Conservation (phyloP, 1,139 yeast genomes). For the Pichia sp. region DNA sequence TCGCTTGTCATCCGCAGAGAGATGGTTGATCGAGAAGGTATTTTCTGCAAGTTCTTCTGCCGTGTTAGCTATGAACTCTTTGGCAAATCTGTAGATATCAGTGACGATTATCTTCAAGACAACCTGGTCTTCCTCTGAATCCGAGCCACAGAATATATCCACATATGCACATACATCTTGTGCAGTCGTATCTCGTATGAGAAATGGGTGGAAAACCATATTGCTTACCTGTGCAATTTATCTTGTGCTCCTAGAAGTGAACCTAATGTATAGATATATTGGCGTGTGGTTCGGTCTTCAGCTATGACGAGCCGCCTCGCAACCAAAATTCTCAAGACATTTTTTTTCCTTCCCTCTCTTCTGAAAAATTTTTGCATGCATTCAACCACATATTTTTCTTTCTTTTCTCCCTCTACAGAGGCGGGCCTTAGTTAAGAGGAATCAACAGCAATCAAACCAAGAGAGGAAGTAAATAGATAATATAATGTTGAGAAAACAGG, state of each 20-base stretch:
- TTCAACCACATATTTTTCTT: not conserved
- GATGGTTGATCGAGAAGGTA: conserved; percentile 5
- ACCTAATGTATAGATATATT: not conserved
- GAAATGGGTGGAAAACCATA: conserved; percentile 3
- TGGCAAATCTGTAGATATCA: conserved; percentile 1
- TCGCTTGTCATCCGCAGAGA: conserved; percentile 4
- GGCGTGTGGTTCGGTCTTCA: not conserved
- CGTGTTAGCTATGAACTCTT: not conserved
- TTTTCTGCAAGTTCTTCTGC: not conserved
- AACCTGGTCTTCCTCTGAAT: not conserved
- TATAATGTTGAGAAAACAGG: conserved; percentile 75
- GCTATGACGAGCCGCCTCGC: not conserved
- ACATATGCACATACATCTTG: not conserved
- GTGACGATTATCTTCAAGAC: not conserved
- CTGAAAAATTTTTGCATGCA: conserved; percentile 1
- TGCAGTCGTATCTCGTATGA: not conserved
- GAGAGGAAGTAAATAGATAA: not conserved
- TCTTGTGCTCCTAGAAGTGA: not conserved
- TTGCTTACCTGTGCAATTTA: not conserved
- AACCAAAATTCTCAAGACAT: not conserved
- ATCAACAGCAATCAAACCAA: not conserved
- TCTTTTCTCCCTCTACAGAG: not conserved
- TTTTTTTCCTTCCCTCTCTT: not conserved
- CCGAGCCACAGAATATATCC: not conserved
- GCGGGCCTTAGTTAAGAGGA: not conserved